Conservation (phyloP, 495 filamentous ascomycete species). For the Clavariopsis aquatica region DNA sequence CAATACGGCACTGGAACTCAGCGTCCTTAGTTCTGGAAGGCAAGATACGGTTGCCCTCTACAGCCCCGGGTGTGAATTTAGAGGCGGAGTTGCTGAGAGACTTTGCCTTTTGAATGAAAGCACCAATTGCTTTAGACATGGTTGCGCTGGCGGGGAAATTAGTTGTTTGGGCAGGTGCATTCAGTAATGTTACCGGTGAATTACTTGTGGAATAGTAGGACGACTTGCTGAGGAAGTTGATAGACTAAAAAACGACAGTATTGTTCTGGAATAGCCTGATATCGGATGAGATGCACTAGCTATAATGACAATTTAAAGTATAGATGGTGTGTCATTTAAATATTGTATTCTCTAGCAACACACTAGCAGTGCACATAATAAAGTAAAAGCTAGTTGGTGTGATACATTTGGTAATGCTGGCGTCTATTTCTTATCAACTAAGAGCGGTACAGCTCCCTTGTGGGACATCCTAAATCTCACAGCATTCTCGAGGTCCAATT, state of each 20-base stretch:
- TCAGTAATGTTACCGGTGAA: conserved; percentile 7
- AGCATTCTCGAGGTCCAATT: conserved; percentile 4
- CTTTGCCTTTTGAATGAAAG: conserved; percentile 4
- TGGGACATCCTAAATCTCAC: conserved; percentile 5
- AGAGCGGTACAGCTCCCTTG: conserved; percentile 3
- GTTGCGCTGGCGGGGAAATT: conserved; percentile 5
- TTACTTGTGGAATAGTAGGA: conserved; percentile 5
- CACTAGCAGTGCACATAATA: background rate
- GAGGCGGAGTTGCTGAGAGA: conserved; percentile 3
- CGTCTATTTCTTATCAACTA: conserved; percentile 2
- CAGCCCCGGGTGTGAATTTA: background rate
- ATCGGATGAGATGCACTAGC: no score
- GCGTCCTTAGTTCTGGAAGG: background rate
- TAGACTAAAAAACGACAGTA: conserved; percentile 6
- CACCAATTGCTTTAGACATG: conserved; percentile 9
- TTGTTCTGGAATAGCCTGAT: no score
- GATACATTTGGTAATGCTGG: conserved; percentile 2
- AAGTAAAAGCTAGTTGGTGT: background rate
- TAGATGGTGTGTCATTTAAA: conserved; percentile 7
- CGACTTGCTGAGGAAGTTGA: conserved; percentile 7
- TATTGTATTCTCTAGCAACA: background rate
- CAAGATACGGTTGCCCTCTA: conserved; percentile 9
- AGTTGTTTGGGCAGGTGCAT: background rate
- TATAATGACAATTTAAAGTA: conserved; percentile 5
- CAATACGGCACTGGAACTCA: conserved; percentile 19